Base-by-base conservation (phyloP, 805 yeast genomes). In the Hanseniaspora occidentalis region DNA sequence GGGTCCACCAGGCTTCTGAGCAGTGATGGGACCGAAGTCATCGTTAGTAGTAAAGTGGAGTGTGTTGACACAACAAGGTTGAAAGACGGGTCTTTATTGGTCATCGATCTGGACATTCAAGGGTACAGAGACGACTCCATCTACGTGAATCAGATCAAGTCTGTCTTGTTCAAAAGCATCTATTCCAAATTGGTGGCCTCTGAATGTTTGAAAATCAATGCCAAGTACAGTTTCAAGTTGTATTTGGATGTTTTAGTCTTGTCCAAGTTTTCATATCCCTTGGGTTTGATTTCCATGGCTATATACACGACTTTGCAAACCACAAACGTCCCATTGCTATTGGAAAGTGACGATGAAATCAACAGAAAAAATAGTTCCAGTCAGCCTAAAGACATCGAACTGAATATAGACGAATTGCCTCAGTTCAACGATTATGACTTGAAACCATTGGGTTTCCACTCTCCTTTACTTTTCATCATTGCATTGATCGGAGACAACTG, bases 11-110 rank as follows among this genome's bases (percentile, higher is more conserved):
- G 95, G 62, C 74, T 89, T 16, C 71, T 86, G 47, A 71, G 85
- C 25, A 71, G 82, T 37, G 97, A 89, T 58, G 97, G 98, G 18
- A 75, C 85, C 45, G 97, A 92, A 60, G 85, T 95, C 51, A 79
- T 92, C 25, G 89, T 85, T 4, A 92, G 96, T 53, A 71, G 89
- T 37, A 92, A 92, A 60, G 75, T 88, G 10, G 81, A 82, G 51
- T 96, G 88, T 3, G 82, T 84, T 13, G 68, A 65, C 37, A 62
- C 60, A 42, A 49, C 60, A 5, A 16, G 33, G 8, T 6, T 24
- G 13, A 37, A 37, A 27, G 27, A 34, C 6, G 34, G 44, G 42
- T 11, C 17, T 31, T 75, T 71, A 16, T 61, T 84, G 27, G 64
- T 88, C 8, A 77, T 86, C 22, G 94, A 84, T 41, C 76, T 89